Base-by-base conservation (phyloP, 345 rosid species). In the Punica granatum region DNA sequence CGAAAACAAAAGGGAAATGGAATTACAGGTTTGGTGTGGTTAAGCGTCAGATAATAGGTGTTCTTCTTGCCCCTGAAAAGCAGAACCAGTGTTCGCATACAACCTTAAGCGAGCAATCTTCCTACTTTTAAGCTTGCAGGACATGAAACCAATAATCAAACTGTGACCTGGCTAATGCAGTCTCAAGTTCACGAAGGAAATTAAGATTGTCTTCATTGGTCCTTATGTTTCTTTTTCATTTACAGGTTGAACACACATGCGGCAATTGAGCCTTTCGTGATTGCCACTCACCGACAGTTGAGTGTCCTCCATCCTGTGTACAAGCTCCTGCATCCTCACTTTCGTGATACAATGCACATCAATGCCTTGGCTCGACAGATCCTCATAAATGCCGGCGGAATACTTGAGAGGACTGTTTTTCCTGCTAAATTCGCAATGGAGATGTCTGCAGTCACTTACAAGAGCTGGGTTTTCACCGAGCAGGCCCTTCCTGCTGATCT, bases 401-500 rank as follows among this genome's bases (percentile, higher is more conserved):
- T 77, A 2, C 70, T 87, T 16, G 96, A 87, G 48, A 43, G 39
- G 0, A 85, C 85, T 13, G 83, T 82, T 19, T 89, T 72, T 58
- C 90, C 90, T 23, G 74, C 72, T 31, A 84, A 77, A 61, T 87
- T 84, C 69, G 71, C 86, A 19, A 82, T 87, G 96, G 91, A 90
- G 63, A 65, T 84, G 80, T 82, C 88, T 21, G 84, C 89, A 13
- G 65, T 36, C 0, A 41, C 79, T 26, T 81, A 83, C 58, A 83
- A 81, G 73, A 37, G 64, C 59, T 85, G 88, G 89, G 78, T 68
- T 10, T 84, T 87, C 67, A 78, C 84, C n/a, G 81, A 74, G 46
- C 88, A 85, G 69, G 88, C 88, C 1, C 76, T 89, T 16, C 92
- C 92, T 25, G 71, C 67, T 59, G 92, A 89, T 60, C 92, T 86